Base-by-base conservation (phyloP, 768 basidiomycete genomes). In the Hygrocybe punicea region DNA sequence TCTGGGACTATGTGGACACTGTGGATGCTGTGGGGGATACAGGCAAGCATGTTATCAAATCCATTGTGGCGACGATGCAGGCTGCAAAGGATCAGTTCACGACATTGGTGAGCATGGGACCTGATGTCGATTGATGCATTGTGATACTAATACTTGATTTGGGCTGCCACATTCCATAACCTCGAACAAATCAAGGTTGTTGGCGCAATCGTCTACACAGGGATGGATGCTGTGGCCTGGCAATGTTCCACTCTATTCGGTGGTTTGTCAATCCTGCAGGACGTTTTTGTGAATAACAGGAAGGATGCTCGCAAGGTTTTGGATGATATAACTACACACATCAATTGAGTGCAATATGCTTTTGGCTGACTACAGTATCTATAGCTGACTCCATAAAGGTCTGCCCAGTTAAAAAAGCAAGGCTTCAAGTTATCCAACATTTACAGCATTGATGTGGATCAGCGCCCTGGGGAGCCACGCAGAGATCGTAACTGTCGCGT, bases 1-100 rank as follows among this genome's bases (percentile, higher is more conserved):
- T 42, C 3, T 42, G 39, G 39, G 39, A 42, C 6, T 42, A 42
- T 10, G 11, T 42, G 3, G 46, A 47, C 6, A 6, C 46, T 4
- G 4, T 47, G 46, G 46, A 47, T 19, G 24, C 46, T n/a, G n/a
- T 47, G 3, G 46, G 19, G 6, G 4, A 42, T n/a, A 19, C 46
- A 21, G 14, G 24, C 24, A 23, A 46, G 21, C 10, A 11, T 8
- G 44, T 13, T 8, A 8, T 46, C 44, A 46, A 46, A 46, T 46
- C 44, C 21, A 17, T 46, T 13, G 44, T 46, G 7, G 8, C 13
- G 8, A 11, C 19, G 44, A 46, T 46, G 44, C 10, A 21, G 19
- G 19, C 44, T 46, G 44, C 44, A 23, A 46, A 46, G 44, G 44
- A 46, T 46, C 44, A 46, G 19, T 46, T 46, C 44, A 46, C 44